A percentile compares a stretch with the other conserved stretches of the same genome.
phyloP scores from a whole-genome alignment of 306 rosid species.

The Lathyrus tuberosus region DNA sequence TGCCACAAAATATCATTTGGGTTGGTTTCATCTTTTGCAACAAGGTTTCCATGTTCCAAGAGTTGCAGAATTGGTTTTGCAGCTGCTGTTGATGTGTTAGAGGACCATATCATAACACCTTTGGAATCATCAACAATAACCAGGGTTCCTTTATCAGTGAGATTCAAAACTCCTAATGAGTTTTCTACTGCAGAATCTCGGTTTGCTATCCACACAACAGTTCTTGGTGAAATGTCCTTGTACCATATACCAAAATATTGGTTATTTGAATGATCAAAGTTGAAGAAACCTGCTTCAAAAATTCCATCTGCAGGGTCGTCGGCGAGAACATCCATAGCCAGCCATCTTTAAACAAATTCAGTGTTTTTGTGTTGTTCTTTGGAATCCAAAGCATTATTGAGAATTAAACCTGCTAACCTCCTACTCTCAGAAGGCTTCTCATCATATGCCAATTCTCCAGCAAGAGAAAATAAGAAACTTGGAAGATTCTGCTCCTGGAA shows the following conservation, averaged over 20 bases:
- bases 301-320: not conserved
- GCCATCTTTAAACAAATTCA: too few species aligned
- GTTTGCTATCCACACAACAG: slow-evolving; percentile 44
- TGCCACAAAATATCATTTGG: too few species aligned
- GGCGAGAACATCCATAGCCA: too few species aligned
- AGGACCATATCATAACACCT: slow-evolving; percentile 26
- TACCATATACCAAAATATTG: too few species aligned
- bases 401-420: too few species aligned
- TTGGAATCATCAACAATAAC: slow-evolving; percentile 21
- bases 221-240: slow-evolving; percentile 34
- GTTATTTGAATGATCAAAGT: slow-evolving; percentile 26
- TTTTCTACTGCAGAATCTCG: too few species aligned
- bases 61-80: slow-evolving; percentile 38
- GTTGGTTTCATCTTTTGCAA: slow-evolving; percentile 38
- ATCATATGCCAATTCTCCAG: too few species aligned
- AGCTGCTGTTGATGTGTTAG: slow-evolving; percentile 29
- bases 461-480: too few species aligned
- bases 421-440: too few species aligned
- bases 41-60: slow-evolving; percentile 48
- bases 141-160: slow-evolving; percentile 37
- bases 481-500: too few species aligned
- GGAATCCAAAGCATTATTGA: too few species aligned
- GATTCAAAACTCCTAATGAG: slow-evolving; percentile 37
- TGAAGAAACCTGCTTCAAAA: slow-evolving; percentile 46
- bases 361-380: too few species aligned